Percentiles rank a stretch among this genome's conserved stretches.
These are phyloP conservation scores for Suillus discolor DNA, from an alignment of 768 basidiomycete genomes.

Conservation along the genomic window DNA sequence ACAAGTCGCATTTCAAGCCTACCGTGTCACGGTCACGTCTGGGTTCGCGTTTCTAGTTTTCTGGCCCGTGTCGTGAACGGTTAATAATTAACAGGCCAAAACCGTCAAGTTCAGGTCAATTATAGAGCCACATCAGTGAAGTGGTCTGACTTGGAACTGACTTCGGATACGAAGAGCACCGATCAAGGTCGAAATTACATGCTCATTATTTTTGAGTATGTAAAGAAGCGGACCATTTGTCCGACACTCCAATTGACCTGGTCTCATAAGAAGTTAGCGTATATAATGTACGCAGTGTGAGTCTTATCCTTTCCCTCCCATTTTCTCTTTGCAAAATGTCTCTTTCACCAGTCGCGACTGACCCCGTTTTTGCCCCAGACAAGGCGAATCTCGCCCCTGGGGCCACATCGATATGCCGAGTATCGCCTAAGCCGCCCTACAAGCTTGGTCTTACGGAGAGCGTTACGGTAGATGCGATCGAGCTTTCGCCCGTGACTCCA, in stretches of 20 bases:
- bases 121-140: background rate
- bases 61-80: background rate
- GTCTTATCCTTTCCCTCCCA: background rate
- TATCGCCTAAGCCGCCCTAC: conserved; percentile 6
- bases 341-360: conserved; percentile 2
- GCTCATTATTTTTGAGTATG: conserved; percentile 5
- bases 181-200: conserved; percentile 1
- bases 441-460: conserved; percentile 10
- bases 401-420: conserved; percentile 6
- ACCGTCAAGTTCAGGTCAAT: background rate
- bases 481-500: background rate
- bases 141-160: background rate
- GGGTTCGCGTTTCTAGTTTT: background rate
- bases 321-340: background rate
- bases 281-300: background rate
- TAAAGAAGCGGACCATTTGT: conserved; percentile 1
- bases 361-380: background rate
- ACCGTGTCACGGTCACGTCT: background rate
- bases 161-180: background rate
- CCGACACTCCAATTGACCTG: background rate
- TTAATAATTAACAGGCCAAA: background rate
- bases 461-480: conserved; percentile 3
- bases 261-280: background rate
- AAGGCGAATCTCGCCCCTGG: conserved; percentile 9
- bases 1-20: background rate